phyloP scores from a whole-genome alignment of 495 filamentous ascomycete genomes.

The Aspergillus nidulans region DNA sequence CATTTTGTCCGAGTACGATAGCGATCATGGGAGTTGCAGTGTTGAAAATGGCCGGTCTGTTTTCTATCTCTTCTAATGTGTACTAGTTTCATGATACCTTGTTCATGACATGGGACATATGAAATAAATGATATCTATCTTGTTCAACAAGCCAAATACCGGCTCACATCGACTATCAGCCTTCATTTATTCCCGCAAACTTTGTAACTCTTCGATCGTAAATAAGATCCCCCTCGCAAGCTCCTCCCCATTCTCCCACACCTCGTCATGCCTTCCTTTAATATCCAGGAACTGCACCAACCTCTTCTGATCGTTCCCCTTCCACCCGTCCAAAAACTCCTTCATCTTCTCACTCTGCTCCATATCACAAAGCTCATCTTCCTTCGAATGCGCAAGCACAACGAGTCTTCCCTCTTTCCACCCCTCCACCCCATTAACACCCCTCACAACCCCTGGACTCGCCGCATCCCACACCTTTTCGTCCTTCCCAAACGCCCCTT shows the following conservation, averaged over 20 bases:
- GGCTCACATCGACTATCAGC: neutral
- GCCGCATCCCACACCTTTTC: slow-evolving; percentile 47
- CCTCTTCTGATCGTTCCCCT: slow-evolving; percentile 17
- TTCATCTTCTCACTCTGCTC: slow-evolving; percentile 49
- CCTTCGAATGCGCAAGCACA: slow-evolving; percentile 54
- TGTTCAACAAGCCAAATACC: neutral
- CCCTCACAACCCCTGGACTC: slow-evolving; percentile 43
- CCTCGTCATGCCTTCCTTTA: slow-evolving; percentile 60
- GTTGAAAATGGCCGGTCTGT: slow-evolving; percentile 27
- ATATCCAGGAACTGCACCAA: slow-evolving; percentile 39
- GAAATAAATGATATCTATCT: neutral
- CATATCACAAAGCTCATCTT: slow-evolving; percentile 58
- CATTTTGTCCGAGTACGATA: slow-evolving; percentile 22
- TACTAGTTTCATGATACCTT: slow-evolving; percentile 17
- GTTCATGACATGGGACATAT: slow-evolving; percentile 7
- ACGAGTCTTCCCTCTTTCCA: slow-evolving; percentile 44
- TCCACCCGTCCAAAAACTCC: slow-evolving; percentile 30
- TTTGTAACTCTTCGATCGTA: slow-evolving; percentile 29
- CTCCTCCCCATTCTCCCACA: slow-evolving; percentile 50
- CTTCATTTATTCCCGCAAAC: neutral
- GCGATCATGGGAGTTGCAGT: slow-evolving; percentile 27
- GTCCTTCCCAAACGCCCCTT: slow-evolving; percentile 59
- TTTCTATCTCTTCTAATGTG: slow-evolving; percentile 23
- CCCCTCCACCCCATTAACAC: slow-evolving; percentile 29
- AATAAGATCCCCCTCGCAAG: slow-evolving; percentile 40